phyloP scores from a whole-genome alignment of 2,329 filamentous ascomycete species.

The Arthrobotrys sinensis region DNA sequence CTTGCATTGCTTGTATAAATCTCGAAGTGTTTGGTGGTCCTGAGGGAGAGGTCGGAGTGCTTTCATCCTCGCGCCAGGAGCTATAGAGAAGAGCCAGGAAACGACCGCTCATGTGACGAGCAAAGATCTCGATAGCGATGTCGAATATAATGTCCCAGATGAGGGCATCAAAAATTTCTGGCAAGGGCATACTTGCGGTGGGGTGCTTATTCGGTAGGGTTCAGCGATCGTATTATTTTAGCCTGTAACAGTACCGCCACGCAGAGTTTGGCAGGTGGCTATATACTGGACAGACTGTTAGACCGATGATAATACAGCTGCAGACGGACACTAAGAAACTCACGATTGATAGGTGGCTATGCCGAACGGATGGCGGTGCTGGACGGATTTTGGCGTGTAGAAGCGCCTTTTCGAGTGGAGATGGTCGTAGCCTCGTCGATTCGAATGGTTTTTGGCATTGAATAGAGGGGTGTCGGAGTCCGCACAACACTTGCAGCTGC shows the following conservation, averaged over 20 bases:
- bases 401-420: too few species aligned
- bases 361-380: too few species aligned
- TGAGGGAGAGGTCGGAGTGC: not conserved
- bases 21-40: not conserved
- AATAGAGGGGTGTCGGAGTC: too few species aligned
- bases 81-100: not conserved
- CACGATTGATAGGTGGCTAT: too few species aligned
- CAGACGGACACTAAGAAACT: too few species aligned
- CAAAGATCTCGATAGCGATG: conserved; percentile 5
- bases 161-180: not conserved
- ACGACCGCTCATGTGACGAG: not conserved
- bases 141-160: conserved; percentile 14
- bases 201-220: conserved; percentile 14
- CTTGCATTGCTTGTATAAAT: not conserved
- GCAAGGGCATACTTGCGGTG: conserved; percentile 6
- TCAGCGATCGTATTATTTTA: not conserved
- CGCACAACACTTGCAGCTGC: too few species aligned
- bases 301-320: too few species aligned
- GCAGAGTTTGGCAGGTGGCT: not conserved
- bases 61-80: conserved; percentile 1
- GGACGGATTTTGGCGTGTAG: too few species aligned
- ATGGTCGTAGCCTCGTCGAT: too few species aligned
- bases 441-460: too few species aligned
- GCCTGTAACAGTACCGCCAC: not conserved
- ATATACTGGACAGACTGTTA: too few species aligned